These are phyloP conservation scores for Coemansia sp. DNA, from an alignment of 192 early-diverging fungal species.

Conservation along the genomic window DNA sequence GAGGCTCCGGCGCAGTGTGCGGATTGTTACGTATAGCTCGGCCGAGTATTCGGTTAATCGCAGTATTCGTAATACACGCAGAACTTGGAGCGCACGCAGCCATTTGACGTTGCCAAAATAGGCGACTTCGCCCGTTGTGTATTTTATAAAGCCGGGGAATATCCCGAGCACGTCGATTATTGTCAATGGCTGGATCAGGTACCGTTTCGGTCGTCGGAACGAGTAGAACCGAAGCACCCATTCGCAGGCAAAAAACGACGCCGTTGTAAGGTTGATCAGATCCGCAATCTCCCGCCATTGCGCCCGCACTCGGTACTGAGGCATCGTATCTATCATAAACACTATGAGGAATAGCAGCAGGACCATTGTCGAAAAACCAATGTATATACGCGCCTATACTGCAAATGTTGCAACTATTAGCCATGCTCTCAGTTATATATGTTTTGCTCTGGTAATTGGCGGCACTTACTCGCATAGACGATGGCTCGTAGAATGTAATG, in stretches of 20 bases:
- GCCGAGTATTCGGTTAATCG: constrained; percentile 46
- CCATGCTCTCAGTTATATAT: no score
- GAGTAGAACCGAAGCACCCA: constrained; percentile 48
- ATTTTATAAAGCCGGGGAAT: constrained; percentile 33
- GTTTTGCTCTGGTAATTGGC: background rate
- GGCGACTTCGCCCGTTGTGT: constrained; percentile 1
- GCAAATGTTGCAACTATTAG: background rate
- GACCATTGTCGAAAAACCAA: constrained; percentile 35
- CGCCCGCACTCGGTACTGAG: constrained; percentile 39
- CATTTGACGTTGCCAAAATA: constrained; percentile 39
- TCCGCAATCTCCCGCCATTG: constrained; percentile 35
- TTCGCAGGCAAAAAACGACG: constrained; percentile 41
- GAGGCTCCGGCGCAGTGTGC: constrained; percentile 44
- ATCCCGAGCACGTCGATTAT: constrained; percentile 43
- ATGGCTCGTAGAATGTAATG: constrained; percentile 46
- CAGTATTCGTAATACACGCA: constrained; percentile 46
- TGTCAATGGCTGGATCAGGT: constrained; percentile 38
- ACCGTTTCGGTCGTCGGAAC: constrained; percentile 16
- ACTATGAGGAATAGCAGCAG: constrained; percentile 53
- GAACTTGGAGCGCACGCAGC: constrained; percentile 43
- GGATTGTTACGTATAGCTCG: constrained; percentile 47
- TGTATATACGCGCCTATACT: constrained; percentile 39
- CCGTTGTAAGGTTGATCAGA: constrained; percentile 36
- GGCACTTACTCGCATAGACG: constrained; percentile 34
- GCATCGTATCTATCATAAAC: constrained; percentile 53